Conservation (phyloP, 441 rosid species). For the Erodium trifolium region DNA sequence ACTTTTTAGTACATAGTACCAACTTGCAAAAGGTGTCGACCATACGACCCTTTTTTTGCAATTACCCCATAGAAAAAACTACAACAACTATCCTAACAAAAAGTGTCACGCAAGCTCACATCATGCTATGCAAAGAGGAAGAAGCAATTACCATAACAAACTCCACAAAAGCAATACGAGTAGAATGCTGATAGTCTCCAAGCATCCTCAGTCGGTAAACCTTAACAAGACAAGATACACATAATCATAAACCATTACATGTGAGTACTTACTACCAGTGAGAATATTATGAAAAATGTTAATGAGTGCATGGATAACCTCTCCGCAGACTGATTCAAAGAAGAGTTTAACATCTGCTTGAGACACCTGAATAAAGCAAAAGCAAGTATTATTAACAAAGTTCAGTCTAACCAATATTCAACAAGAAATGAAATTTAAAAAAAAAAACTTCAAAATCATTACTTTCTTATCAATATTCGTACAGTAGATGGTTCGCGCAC, state of each 20-base stretch:
- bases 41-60: no score
- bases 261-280: not conserved
- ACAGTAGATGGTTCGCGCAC: constrained; percentile 22
- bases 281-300: not conserved
- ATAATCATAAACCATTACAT: not conserved
- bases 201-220: constrained; percentile 52
- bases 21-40: no score
- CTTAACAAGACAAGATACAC: constrained; percentile 27
- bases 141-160: constrained; percentile 25
- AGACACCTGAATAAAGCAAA: constrained; percentile 25
- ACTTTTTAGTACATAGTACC: no score
- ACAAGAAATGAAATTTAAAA: no score
- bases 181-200: constrained; percentile 35
- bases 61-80: no score
- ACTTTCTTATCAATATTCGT: constrained; percentile 18
- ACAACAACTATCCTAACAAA: no score
- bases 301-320: constrained; percentile 27
- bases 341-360: constrained; percentile 69
- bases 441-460: no score
- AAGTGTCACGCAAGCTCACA: no score
- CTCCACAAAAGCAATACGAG: no score
- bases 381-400: no score
- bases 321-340: constrained; percentile 80
- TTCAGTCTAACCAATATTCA: no score
- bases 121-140: constrained; percentile 7